Evolutionary conservation across 2,329 filamentous ascomycete genomes (phyloP).

Genomic region (Venturia oleaginea): DNA sequence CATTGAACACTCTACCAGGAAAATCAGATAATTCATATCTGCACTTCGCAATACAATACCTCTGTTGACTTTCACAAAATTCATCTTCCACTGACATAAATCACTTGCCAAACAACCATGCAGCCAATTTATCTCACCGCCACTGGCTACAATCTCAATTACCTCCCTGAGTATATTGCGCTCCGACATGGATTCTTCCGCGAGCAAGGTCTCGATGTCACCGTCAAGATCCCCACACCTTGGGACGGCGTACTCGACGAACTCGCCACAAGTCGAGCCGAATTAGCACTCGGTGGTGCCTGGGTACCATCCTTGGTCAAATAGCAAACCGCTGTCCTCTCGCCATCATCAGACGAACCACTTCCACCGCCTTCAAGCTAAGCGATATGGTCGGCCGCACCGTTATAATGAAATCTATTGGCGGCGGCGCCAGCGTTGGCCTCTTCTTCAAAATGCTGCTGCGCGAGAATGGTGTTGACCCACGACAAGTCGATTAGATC

Average conservation of each 20-base stretch:
- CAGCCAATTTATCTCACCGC: constrained; percentile 20
- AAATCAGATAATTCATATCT: not conserved
- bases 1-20: not conserved
- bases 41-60: not conserved
- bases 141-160: constrained; percentile 25
- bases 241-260: constrained; percentile 22
- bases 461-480: constrained; percentile 18
- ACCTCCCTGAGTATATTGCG: constrained; percentile 26
- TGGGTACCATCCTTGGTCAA: constrained; percentile 20
- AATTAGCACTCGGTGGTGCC: constrained; percentile 18
- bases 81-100: not conserved
- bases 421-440: constrained; percentile 18
- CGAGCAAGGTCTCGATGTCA: constrained; percentile 24
- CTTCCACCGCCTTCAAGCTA: constrained; percentile 15
- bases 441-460: constrained; percentile 21
- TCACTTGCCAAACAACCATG: not conserved
- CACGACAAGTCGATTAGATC: constrained; percentile 16
- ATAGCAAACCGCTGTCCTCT: constrained; percentile 19
- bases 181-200: constrained; percentile 23
- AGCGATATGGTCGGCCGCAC: constrained; percentile 16
- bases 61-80: not conserved
- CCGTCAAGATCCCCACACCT: constrained; percentile 21
- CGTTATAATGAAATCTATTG: constrained; percentile 19
- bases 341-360: constrained; percentile 17
- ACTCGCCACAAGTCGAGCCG: constrained; percentile 19